These are phyloP conservation scores for Starmerella sp. DNA, from an alignment of 805 yeast genomes.

Conservation along the genomic window DNA sequence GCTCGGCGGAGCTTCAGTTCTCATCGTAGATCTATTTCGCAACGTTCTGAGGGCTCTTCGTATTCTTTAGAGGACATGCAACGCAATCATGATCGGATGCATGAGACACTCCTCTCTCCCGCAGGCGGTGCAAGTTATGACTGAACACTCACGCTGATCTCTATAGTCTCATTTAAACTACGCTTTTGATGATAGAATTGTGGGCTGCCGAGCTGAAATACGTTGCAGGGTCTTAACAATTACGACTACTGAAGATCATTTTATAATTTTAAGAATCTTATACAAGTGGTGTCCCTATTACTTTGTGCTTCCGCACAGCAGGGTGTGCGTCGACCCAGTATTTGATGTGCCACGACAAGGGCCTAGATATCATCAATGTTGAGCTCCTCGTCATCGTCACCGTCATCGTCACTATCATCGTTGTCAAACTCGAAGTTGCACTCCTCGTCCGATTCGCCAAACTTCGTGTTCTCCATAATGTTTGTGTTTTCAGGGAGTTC, in stretches of 20 bases:
- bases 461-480: constrained; percentile 94
- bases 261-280: no score
- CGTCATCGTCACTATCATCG: constrained; percentile 62
- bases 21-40: constrained; percentile 31
- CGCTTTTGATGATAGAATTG: no score
- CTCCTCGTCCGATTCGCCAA: constrained; percentile 95
- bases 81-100: constrained; percentile 10
- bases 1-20: constrained; percentile 57
- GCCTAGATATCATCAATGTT: constrained; percentile 90
- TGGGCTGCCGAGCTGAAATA: no score
- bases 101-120: constrained; percentile 13
- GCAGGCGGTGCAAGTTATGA: not conserved
- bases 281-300: no score
- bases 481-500: constrained; percentile 95
- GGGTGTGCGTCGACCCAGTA: no score
- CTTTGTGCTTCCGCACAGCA: no score
- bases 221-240: no score
- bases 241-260: no score
- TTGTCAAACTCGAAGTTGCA: constrained; percentile 94
- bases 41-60: constrained; percentile 7
- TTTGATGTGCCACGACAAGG: no score
- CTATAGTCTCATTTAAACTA: no score
- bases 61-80: constrained; percentile 14
- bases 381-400: constrained; percentile 46
- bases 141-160: not conserved